Evolutionary conservation across 2,329 filamentous ascomycete species (phyloP), one percentile per base, ranked within the genome.

Genomic region (Trichoderma afroharzianum): DNA sequence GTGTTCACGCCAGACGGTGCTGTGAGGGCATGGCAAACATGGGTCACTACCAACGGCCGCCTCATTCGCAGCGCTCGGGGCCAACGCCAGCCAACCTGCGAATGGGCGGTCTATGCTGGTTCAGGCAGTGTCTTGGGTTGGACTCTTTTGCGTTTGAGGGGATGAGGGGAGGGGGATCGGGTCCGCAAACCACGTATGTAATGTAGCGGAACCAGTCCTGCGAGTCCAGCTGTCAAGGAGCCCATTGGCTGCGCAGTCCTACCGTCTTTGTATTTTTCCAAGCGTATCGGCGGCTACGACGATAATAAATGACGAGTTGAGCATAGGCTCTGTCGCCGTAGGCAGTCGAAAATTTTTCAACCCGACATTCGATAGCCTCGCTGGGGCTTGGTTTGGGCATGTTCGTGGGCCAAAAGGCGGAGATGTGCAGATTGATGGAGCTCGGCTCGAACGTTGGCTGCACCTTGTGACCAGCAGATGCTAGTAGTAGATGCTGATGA

Each of bases 151-250:
- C 30, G 18, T 21, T 62, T 39, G 59, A 36, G 33, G 55, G n/a
- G n/a, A n/a, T n/a, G n/a, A n/a, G n/a, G 30, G 32, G 59, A 63
- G 59, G 59, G 33, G 59, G 33, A 43, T 66, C 26, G 63, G 63
- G 33, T 66, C 63, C 63, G 64, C 64, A 58, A 43, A 39, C 64
- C 63, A 66, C 63, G 63, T 66, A 66, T 47, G 62, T 63, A 21
- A 47, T 43, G 64, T 50, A 58, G 57, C 59, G 58, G 24, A 67
- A 39, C 68, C 68, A 63, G 68, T 24, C 26, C 58, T 70, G 68
- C 68, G 50, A 55, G 59, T 57, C 68, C 68, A 70, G 68, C 59
- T 70, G 68, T 70, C 68, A 63, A 21, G 53, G 58, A 63, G 58
- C 68, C 57, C 55, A 69, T 69, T 69, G 66, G 66, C 32, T 57